Percentiles rank a stretch among this genome's conserved stretches.
These are phyloP conservation scores for Ogataea saltuana DNA, from an alignment of 805 yeast genomes.

Conservation along the genomic window DNA sequence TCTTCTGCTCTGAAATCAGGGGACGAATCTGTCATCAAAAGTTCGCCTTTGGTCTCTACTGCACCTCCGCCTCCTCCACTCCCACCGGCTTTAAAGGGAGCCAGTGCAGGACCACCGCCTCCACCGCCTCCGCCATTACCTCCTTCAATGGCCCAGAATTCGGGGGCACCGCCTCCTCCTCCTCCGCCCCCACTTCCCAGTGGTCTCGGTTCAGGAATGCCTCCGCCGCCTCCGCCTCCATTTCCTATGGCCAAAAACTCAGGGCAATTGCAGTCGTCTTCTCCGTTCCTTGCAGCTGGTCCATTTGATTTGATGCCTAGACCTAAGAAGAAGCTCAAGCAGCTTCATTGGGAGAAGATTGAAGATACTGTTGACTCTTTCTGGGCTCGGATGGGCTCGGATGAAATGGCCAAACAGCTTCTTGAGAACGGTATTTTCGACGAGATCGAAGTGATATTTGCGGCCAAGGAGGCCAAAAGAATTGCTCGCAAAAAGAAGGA, in stretches of 20 bases:
- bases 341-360: constrained; percentile 94
- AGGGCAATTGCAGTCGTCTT: constrained; percentile 17
- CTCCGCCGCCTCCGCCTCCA: constrained; percentile 33
- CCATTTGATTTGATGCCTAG: constrained; percentile 57
- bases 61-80: constrained; percentile 41
- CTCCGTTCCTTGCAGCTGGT: constrained; percentile 31
- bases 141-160: constrained; percentile 13
- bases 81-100: constrained; percentile 24
- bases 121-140: constrained; percentile 22
- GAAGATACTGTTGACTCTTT: constrained; percentile 83
- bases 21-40: too few species aligned
- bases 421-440: constrained; percentile 75
- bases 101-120: constrained; percentile 27
- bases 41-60: too few species aligned
- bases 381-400: constrained; percentile 72
- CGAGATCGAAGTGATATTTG: constrained; percentile 84
- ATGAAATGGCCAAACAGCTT: constrained; percentile 59
- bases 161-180: constrained; percentile 30
- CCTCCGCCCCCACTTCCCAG: constrained; percentile 33
- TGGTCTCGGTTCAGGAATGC: constrained; percentile 15
- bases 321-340: constrained; percentile 80
- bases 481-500: constrained; percentile 47
- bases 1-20: constrained; percentile 18
- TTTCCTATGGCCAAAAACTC: constrained; percentile 15
- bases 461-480: constrained; percentile 70